Evolutionary conservation across 164 flowering plant species (phyloP), one percentile per base, ranked within the genome.

Genomic region (Piper betle): DNA sequence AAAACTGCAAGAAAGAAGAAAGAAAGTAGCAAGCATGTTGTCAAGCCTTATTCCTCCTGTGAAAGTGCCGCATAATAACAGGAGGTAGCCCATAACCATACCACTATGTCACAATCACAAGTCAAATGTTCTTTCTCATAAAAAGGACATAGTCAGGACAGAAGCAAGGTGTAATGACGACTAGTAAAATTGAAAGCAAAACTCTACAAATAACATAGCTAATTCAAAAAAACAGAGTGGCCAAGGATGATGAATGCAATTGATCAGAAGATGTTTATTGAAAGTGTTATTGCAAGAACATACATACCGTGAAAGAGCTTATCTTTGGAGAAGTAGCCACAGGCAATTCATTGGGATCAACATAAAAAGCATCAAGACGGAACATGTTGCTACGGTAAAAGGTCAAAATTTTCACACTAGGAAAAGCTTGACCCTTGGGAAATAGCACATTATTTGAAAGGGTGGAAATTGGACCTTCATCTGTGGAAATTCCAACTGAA

Each of bases 371-470:
- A 73, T 88, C 94, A 72, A 91, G 55, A 40, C 65, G 77, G 66
- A 88, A 86, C 42, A 43, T 72, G 55, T 61, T 71, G 66, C 57
- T 72, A 53, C 87, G 74, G 59, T 78, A 83, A 66, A 86, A 69
- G 38, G 82, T 70, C 58, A 91, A 75, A 64, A 91, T 66, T 74
- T 86, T 88, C 25, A 71, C 64, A 64, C 94, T 84, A 58, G 97
- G 97, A 71, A 91, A 72, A 17, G 82, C 75, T 69, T 77, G 87
- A 62, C 87, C 82, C 76, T 72, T 84, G 12, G 81, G 90, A 75
- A 91, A 88, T 68, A 91, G 65, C 37, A 81, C 64, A 20, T 76
- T 71, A 76, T 81, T 82, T 66, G 87, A 70, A 52, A 66, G 64
- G 39, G 83, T 69, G 63, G 71, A 57, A 64, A 79, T 71, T 19